These are phyloP conservation scores for Macaranga tanarius DNA, from an alignment of 441 rosid genomes.

Conservation along the genomic window DNA sequence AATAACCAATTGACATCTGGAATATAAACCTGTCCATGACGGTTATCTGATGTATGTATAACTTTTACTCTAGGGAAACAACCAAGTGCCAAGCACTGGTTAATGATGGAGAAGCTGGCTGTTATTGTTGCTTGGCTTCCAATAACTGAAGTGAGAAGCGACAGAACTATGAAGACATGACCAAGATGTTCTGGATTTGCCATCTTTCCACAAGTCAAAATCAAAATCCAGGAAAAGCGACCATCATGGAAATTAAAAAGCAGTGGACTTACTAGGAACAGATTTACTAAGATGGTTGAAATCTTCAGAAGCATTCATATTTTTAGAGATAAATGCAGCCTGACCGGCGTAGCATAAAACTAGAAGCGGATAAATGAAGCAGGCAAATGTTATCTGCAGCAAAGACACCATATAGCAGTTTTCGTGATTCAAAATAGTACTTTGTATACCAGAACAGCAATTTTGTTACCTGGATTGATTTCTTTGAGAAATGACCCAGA, in stretches of 20 bases:
- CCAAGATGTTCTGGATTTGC: constrained; percentile 39
- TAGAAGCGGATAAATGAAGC: constrained; percentile 54
- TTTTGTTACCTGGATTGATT: constrained; percentile 49
- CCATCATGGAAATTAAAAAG: neutral
- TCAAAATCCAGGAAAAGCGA: constrained; percentile 6
- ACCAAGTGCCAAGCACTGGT: constrained; percentile 59
- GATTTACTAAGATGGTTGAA: constrained; percentile 53
- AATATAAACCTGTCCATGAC: constrained; percentile 63
- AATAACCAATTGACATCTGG: constrained; percentile 62
- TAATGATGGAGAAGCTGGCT: constrained; percentile 67
- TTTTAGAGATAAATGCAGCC: constrained; percentile 60
- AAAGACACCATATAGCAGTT: constrained; percentile 11
- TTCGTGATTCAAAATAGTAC: neutral
- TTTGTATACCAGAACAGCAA: neutral
- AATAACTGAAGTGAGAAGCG: constrained; percentile 54
- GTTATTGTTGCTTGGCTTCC: constrained; percentile 83
- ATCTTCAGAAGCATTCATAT: constrained; percentile 21
- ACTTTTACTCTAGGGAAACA: constrained; percentile 69
- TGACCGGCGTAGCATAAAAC: constrained; percentile 60
- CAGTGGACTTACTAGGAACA: constrained; percentile 42
- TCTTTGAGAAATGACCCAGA: constrained; percentile 69
- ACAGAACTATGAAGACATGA: constrained; percentile 40
- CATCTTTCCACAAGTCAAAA: constrained; percentile 20
- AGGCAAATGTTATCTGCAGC: constrained; percentile 50
- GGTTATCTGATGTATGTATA: constrained; percentile 54